Percentiles rank a stretch among this genome's conserved stretches.
These are phyloP conservation scores for Alternaria gaisen DNA, from an alignment of 2,329 filamentous ascomycete species.

Conservation along the genomic window DNA sequence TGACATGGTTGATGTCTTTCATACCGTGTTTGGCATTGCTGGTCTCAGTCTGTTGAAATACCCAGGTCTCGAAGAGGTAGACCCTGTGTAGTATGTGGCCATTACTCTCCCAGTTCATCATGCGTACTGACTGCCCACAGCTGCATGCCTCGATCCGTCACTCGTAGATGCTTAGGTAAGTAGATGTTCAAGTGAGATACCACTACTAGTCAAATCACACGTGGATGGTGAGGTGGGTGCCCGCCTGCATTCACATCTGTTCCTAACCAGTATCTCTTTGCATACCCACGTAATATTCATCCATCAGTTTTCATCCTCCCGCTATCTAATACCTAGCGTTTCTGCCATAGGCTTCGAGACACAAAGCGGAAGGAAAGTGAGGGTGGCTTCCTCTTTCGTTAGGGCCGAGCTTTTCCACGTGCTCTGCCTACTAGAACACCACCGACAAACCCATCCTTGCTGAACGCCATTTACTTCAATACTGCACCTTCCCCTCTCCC, in stretches of 20 bases:
- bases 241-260: not conserved
- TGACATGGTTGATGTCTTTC: constrained; percentile 97
- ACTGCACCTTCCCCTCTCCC: constrained; percentile 37
- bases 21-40: constrained; percentile 88
- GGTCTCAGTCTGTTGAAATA: constrained; percentile 85
- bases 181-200: not conserved
- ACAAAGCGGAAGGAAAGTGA: constrained; percentile 74
- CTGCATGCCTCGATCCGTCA: constrained; percentile 54
- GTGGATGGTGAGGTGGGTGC: not conserved
- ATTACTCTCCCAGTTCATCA: not conserved
- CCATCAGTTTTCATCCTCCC: constrained; percentile 58
- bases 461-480: constrained; percentile 10
- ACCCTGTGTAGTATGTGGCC: constrained; percentile 80
- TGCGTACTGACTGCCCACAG: constrained; percentile 30
- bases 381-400: constrained; percentile 45
- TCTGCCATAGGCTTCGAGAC: constrained; percentile 67
- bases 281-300: not conserved
- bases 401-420: constrained; percentile 41
- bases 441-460: constrained; percentile 41
- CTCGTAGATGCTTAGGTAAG: constrained; percentile 44
- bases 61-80: constrained; percentile 78
- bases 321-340: constrained; percentile 75
- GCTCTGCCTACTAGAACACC: constrained; percentile 35
- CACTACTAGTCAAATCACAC: not conserved
- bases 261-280: not conserved